Base-by-base conservation (phyloP, 169 alveolate genomes). In the Blepharisma undulans region DNA sequence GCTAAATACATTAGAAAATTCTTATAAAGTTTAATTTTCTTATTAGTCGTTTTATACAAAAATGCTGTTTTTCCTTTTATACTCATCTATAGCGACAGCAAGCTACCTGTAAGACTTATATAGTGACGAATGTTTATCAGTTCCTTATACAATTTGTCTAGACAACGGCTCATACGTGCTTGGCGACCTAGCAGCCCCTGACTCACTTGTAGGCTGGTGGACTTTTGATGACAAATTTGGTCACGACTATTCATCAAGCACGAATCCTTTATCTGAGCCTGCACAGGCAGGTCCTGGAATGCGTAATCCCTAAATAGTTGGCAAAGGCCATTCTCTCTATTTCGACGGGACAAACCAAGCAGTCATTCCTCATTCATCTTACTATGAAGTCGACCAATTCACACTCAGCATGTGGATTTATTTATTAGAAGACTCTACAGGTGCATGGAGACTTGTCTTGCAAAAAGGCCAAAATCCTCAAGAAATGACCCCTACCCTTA, bases 371-470 rank as follows among this genome's bases (percentile, higher is more conserved):
- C 84, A 90, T 16, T 19, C 33, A 14, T 18, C 34, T 3, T 79
- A 60, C 61, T 76, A 72, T 21, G 78, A 79, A 29, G 72, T 34
- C 33, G 66, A 72, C 66, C 72, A 79, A 22, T 30, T 90, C 12
- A 27, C 90, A 0, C 27, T 90, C n/a, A n/a, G 77, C 29, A 80
- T 90, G 66, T 90, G 89, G 89, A 22, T 90, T 8, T 90, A 66
- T 66, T 66, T 90, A 30, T 21, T 59, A 72, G 90, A 90, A 82
- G 90, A 81, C 29, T 81, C 90, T 30, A 90, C 93, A 32, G 93
- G 89, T 29, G 79, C 71, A 71, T 90, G 93, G 93, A 59, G 93
- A 72, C 33, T 74, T 0, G 59, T 90, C n/a, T 36, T 90, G 6
- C 61, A 66, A 22, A 90, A 90, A 82, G 93, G 93, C 4, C 21